Conservation (phyloP, 1,139 yeast genomes). For the Blastobotrys serpentis region DNA sequence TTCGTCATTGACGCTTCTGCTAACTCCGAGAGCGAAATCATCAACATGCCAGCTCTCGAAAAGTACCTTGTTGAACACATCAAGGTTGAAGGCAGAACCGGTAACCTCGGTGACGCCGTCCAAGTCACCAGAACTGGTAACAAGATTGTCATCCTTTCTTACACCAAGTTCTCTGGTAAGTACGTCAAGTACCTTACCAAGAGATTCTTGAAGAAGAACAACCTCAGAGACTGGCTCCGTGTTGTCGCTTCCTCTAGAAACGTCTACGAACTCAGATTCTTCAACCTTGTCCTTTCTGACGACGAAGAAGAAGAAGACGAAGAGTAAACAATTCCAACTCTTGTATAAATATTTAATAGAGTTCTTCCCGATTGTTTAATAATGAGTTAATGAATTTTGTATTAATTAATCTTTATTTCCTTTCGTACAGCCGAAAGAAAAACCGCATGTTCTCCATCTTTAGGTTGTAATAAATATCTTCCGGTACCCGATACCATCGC, state of each 20-base stretch:
- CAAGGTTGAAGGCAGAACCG: slow-evolving; percentile 95
- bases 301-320: slow-evolving; percentile 74
- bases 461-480: slow-evolving; percentile 59
- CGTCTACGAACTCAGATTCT: slow-evolving; percentile 98
- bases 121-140: slow-evolving; percentile 82
- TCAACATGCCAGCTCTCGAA: slow-evolving; percentile 96
- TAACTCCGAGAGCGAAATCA: slow-evolving; percentile 91
- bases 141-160: slow-evolving; percentile 80
- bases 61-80: slow-evolving; percentile 98
- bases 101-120: slow-evolving; percentile 96
- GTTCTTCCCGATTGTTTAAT: slow-evolving; percentile 10
- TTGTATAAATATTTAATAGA: slow-evolving; percentile 9
- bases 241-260: slow-evolving; percentile 95
- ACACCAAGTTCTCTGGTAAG: slow-evolving; percentile 98
- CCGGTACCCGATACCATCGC: slow-evolving; percentile 72
- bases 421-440: slow-evolving; percentile 70
- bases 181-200: slow-evolving; percentile 99
- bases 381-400: slow-evolving; percentile 10
- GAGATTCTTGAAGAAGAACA: slow-evolving; percentile 99
- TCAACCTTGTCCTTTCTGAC: slow-evolving; percentile 97
- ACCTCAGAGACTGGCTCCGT: slow-evolving; percentile 98
- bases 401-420: slow-evolving; percentile 33
- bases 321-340: slow-evolving; percentile 29
- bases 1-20: slow-evolving; percentile 96
- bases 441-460: slow-evolving; percentile 86